Conservation (phyloP, 108 stramenopile species). For the Pseudonitzschia multistriata region DNA sequence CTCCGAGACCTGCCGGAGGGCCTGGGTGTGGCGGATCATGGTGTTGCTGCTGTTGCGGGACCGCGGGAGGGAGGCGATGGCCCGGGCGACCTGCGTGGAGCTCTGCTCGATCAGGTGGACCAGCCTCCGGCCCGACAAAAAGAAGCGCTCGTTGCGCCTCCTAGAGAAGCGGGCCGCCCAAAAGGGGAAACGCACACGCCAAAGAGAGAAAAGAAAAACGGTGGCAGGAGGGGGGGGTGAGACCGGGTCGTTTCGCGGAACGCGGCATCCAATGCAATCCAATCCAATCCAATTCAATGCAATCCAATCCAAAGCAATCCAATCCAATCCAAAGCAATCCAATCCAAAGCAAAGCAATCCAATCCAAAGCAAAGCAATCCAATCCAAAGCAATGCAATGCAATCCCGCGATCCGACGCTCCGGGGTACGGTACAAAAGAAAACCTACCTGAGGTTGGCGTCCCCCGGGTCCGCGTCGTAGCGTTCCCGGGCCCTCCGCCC, state of each 20-base stretch:
- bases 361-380: neutral
- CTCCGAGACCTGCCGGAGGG: constrained; percentile 34
- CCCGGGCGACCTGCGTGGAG: constrained; percentile 37
- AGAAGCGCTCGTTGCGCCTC: constrained; percentile 66
- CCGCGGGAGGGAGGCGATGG: constrained; percentile 24
- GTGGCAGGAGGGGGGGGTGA: neutral
- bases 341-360: neutral
- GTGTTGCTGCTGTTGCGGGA: constrained; percentile 6
- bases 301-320: neutral
- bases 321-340: neutral
- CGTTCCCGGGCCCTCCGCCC: constrained; percentile 67
- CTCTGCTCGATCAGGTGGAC: constrained; percentile 48
- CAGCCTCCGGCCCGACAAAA: constrained; percentile 48
- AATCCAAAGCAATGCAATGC: neutral
- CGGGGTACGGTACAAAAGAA: no score
- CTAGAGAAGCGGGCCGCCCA: constrained; percentile 31
- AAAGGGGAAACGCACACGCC: neutral
- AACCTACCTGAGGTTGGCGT: constrained; percentile 64
- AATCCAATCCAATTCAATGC: neutral
- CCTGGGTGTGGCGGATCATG: constrained; percentile 27
- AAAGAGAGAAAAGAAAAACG: neutral
- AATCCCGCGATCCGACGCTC: no score
- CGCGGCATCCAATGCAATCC: neutral
- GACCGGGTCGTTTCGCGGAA: neutral
- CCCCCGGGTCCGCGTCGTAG: constrained; percentile 65